A percentile compares a stretch with the other conserved stretches of the same genome.
phyloP scores from a whole-genome alignment of 108 stramenopile species.

The Mayamaea pseudoterrestris region DNA sequence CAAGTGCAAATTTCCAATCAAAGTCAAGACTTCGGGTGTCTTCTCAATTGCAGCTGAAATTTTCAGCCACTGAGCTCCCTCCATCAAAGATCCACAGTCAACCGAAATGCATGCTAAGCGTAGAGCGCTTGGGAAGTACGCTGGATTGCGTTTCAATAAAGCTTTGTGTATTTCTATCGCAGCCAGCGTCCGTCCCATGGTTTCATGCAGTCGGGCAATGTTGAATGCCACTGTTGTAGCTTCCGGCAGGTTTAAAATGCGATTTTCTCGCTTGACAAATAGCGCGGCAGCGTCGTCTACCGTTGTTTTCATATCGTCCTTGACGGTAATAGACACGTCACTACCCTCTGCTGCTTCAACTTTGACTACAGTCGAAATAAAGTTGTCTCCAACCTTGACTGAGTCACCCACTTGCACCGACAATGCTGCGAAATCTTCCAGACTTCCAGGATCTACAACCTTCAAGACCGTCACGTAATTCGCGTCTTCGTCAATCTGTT shows the following conservation, averaged over 20 bases:
- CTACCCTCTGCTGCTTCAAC: conserved; percentile 18
- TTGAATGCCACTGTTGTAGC: conserved; percentile 79
- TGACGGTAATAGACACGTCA: conserved; percentile 13
- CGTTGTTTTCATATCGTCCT: too few relatives aligned
- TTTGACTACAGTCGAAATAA: conserved; percentile 11
- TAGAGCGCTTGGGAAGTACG: conserved; percentile 76
- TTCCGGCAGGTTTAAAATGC: conserved; percentile 30
- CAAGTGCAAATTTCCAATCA: conserved; percentile 82
- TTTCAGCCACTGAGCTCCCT: conserved; percentile 80
- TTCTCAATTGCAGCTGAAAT: conserved; percentile 65
- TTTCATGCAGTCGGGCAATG: conserved; percentile 74
- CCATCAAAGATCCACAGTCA: conserved; percentile 74
- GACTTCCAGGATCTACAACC: too few relatives aligned
- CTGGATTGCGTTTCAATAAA: conserved; percentile 68
- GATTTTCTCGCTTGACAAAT: conserved; percentile 62
- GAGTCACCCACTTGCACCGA: conserved; percentile 16
- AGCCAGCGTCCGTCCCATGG: conserved; percentile 50
- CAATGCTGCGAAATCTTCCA: not conserved
- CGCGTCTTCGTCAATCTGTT: too few relatives aligned
- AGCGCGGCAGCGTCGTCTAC: too few relatives aligned
- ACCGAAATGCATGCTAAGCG: conserved; percentile 79
- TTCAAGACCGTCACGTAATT: too few relatives aligned
- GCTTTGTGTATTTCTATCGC: conserved; percentile 83
- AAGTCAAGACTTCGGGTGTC: conserved; percentile 74
- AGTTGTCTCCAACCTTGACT: conserved; percentile 22